Evolutionary conservation across 441 rosid genomes (phyloP).

Genomic region (Croton laevigatus): DNA sequence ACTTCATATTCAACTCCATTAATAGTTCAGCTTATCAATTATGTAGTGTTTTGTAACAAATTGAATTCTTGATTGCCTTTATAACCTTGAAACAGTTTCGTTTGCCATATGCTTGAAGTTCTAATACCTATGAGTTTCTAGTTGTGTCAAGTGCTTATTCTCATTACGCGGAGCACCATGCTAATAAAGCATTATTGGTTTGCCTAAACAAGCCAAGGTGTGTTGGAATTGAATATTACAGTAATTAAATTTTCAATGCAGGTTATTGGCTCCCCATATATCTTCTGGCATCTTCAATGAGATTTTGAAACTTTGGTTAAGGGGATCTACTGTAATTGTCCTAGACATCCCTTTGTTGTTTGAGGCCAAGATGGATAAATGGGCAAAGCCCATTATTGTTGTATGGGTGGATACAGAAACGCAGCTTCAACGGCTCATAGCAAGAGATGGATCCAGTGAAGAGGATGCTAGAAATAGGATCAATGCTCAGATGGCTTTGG

Average conservation of each 20-base stretch:
- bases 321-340: constrained; percentile 62
- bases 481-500: constrained; percentile 61
- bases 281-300: constrained; percentile 62
- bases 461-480: constrained; percentile 58
- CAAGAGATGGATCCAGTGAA: constrained; percentile 29
- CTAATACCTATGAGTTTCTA: constrained; percentile 4
- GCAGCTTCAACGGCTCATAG: constrained; percentile 11
- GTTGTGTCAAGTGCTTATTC: neutral
- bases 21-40: neutral
- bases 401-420: constrained; percentile 40
- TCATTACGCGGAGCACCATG: constrained; percentile 1
- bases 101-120: constrained; percentile 4
- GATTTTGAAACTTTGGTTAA: constrained; percentile 62
- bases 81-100: neutral
- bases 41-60: neutral
- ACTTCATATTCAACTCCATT: neutral
- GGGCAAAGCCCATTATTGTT: constrained; percentile 66
- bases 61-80: neutral
- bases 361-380: constrained; percentile 66
- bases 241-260: constrained; percentile 18
- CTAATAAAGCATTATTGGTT: neutral
- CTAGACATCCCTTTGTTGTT: constrained; percentile 75
- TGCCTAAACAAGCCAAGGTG: neutral
- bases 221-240: too few species aligned
- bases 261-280: constrained; percentile 70